Conservation (phyloP, 768 basidiomycete genomes). For the Boletus eberwhitei region DNA sequence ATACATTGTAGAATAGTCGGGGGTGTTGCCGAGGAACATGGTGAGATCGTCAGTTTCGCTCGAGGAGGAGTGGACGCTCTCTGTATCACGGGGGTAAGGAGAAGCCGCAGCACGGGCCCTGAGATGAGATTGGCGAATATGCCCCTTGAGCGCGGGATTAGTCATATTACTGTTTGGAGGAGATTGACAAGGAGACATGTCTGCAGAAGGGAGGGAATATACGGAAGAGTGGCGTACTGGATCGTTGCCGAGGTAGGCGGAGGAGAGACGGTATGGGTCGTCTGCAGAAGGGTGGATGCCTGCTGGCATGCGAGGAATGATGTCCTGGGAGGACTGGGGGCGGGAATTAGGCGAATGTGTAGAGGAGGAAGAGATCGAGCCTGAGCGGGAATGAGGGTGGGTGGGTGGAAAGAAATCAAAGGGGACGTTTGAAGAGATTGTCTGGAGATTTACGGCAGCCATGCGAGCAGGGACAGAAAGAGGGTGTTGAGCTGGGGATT, state of each 20-base stretch:
- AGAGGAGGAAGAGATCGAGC: conserved; percentile 73
- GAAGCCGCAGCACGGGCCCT: conserved; percentile 78
- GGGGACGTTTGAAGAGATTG: conserved; percentile 62
- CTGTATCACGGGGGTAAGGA: conserved; percentile 82
- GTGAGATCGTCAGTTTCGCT: conserved; percentile 87
- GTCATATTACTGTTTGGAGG: conserved; percentile 73
- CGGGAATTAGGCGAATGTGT: conserved; percentile 71
- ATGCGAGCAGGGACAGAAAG: conserved; percentile 41
- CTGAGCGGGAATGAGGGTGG: conserved; percentile 70
- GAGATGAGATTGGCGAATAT: conserved; percentile 71
- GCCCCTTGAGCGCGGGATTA: conserved; percentile 75
- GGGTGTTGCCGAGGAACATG: conserved; percentile 61
- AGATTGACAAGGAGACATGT: conserved; percentile 53
- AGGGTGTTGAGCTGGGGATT: conserved; percentile 36
- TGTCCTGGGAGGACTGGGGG: conserved; percentile 75
- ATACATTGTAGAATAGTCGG: conserved; percentile 71
- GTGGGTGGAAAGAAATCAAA: conserved; percentile 68
- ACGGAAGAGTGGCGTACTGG: conserved; percentile 44
- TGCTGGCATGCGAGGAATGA: conserved; percentile 50
- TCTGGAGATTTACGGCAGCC: conserved; percentile 74
- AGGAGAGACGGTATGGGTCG: conserved; percentile 71
- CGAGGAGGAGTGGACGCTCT: conserved; percentile 83
- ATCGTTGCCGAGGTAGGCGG: conserved; percentile 45
- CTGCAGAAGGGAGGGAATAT: conserved; percentile 40
- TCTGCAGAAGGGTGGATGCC: conserved; percentile 52